A percentile compares a stretch with the other conserved stretches of the same genome.
Conservation (phyloP, 768 basidiomycete species). For the Mycena amicta region DNA sequence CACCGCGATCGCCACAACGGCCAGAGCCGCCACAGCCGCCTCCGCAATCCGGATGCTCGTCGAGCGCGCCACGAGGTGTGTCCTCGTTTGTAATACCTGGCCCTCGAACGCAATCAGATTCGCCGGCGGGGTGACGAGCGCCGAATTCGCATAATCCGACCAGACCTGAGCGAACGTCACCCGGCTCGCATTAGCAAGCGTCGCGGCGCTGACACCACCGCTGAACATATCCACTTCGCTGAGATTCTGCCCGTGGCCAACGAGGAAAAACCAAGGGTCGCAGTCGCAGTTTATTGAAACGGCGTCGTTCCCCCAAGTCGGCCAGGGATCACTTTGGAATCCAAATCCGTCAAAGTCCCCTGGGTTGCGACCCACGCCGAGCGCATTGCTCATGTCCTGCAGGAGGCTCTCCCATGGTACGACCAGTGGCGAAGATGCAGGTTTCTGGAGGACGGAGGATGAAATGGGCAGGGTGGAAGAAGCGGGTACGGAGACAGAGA, state of each 20-base stretch:
- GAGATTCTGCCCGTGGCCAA: neutral
- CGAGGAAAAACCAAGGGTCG: neutral
- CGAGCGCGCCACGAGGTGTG: constrained; percentile 3
- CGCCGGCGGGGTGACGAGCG: neutral
- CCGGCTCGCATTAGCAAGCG: neutral
- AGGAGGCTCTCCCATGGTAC: no score
- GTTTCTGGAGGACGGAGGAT: no score
- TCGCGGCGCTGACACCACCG: neutral
- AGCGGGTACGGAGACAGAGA: constrained; percentile 2
- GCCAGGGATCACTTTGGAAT: no score
- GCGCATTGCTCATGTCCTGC: no score
- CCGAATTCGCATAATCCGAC: neutral
- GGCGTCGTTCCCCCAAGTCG: neutral
- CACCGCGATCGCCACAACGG: neutral
- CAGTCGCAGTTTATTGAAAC: neutral
- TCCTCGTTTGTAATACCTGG: neutral
- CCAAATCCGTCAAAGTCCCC: no score
- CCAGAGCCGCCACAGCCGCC: neutral
- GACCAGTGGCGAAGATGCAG: no score
- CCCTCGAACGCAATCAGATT: neutral
- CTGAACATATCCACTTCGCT: neutral
- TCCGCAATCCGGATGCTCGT: constrained; percentile 11
- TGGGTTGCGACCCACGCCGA: no score
- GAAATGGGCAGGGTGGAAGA: no score
- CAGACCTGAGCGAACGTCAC: neutral